Conservation (phyloP, 148 eudicot species). For the Chenopodium quinoa region DNA sequence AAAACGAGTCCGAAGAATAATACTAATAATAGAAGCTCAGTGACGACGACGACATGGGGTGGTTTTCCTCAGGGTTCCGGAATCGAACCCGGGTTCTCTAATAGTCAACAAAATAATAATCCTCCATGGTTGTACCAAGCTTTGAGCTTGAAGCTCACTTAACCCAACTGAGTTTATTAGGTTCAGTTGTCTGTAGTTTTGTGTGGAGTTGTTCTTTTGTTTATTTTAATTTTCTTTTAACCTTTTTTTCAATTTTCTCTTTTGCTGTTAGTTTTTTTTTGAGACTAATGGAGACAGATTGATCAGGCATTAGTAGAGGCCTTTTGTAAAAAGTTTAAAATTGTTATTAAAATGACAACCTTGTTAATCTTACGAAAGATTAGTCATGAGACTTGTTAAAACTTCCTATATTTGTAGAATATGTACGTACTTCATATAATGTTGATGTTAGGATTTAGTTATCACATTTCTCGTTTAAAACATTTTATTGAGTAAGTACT, state of each 20-base stretch:
- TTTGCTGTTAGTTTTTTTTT: neutral
- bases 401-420: neutral
- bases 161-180: neutral
- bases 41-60: constrained; percentile 15
- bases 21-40: neutral
- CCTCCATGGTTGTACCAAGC: constrained; percentile 70
- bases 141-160: constrained; percentile 61
- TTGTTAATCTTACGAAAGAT: neutral
- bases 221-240: neutral
- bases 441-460: no score
- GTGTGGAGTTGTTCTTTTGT: constrained; percentile 5
- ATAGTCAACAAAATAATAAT: constrained; percentile 26
- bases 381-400: neutral
- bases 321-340: constrained; percentile 9
- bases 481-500: no score
- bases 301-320: neutral
- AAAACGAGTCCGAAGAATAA: constrained; percentile 25
- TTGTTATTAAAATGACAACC: constrained; percentile 1
- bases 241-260: neutral
- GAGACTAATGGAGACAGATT: neutral
- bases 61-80: constrained; percentile 29
- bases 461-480: no score
- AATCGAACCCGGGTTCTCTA: constrained; percentile 30
- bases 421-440: no score
- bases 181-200: constrained; percentile 5